Percentiles rank a stretch among this genome's conserved stretches.
These are phyloP conservation scores for Plenodomus tracheiphilus DNA, from an alignment of 2,329 filamentous ascomycete genomes.

Conservation along the genomic window DNA sequence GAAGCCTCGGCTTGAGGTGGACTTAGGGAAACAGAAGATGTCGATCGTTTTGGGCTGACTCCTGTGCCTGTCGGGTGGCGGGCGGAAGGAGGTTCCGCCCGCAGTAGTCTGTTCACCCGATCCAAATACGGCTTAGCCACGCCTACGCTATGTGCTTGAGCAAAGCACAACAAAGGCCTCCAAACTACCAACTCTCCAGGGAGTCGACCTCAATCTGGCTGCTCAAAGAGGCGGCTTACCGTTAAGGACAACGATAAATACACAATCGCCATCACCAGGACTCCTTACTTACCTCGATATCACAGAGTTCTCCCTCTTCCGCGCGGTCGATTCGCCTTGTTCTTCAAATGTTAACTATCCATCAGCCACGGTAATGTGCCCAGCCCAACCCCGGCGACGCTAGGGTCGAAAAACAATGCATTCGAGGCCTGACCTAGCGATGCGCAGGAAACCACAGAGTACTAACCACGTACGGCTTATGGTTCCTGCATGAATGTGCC, in stretches of 20 bases:
- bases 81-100: background rate
- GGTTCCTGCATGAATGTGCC: background rate
- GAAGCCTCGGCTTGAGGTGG: background rate
- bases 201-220: too few relatives aligned
- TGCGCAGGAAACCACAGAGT: too few relatives aligned
- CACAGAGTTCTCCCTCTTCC: too few relatives aligned
- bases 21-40: background rate
- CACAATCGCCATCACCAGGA: too few relatives aligned
- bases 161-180: too few relatives aligned
- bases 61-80: too few relatives aligned
- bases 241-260: too few relatives aligned
- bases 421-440: background rate
- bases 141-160: too few relatives aligned
- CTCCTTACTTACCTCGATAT: too few relatives aligned
- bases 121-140: background rate
- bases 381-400: background rate
- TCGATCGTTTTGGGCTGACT: background rate
- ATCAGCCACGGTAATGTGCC: too few relatives aligned
- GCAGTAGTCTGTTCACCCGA: background rate
- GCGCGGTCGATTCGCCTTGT: background rate
- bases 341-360: background rate
- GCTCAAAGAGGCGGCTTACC: too few relatives aligned
- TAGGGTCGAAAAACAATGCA: background rate
- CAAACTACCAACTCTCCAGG: too few relatives aligned
- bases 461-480: background rate